These are phyloP conservation scores for Zymoseptoria crescenta DNA, from an alignment of 2,329 filamentous ascomycete species.

Conservation along the genomic window DNA sequence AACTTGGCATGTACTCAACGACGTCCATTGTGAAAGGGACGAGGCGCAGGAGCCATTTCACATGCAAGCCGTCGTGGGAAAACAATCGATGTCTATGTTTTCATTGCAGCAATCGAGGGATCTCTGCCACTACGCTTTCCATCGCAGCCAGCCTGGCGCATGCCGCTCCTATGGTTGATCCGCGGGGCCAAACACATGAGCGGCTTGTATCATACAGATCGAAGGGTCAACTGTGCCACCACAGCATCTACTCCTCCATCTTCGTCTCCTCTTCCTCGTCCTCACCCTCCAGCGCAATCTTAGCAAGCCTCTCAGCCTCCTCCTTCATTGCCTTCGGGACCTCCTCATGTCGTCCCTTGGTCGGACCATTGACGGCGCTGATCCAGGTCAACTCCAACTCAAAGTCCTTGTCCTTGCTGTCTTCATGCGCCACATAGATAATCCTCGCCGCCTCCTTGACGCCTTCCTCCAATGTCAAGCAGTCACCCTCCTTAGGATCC, in stretches of 20 bases:
- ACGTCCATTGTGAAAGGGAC: neutral
- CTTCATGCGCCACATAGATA: conserved; percentile 95
- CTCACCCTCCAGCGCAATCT: conserved; percentile 79
- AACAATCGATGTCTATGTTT: neutral
- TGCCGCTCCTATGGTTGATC: neutral
- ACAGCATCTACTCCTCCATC: conserved; percentile 17
- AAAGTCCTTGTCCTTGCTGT: conserved; percentile 99
- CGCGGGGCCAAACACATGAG: no score
- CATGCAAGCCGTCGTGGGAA: neutral
- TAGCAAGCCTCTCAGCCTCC: conserved; percentile 87
- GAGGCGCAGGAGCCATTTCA: neutral
- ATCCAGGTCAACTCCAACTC: conserved; percentile 99
- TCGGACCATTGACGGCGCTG: conserved; percentile 73
- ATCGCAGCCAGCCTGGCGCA: neutral
- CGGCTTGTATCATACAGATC: neutral
- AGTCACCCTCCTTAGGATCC: conserved; percentile 50
- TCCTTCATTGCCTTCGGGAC: conserved; percentile 85
- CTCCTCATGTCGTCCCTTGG: conserved; percentile 85
- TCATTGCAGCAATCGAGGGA: neutral
- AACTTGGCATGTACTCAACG: neutral
- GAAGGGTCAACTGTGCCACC: neutral
- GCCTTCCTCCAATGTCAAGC: conserved; percentile 71
- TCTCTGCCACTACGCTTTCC: neutral
- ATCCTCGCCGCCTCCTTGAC: conserved; percentile 96
- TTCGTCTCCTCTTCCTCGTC: conserved; percentile 51